Percentiles rank a stretch among this genome's conserved stretches.
Conservation (phyloP, 768 basidiomycete genomes). For the Tylopilus sp. region DNA sequence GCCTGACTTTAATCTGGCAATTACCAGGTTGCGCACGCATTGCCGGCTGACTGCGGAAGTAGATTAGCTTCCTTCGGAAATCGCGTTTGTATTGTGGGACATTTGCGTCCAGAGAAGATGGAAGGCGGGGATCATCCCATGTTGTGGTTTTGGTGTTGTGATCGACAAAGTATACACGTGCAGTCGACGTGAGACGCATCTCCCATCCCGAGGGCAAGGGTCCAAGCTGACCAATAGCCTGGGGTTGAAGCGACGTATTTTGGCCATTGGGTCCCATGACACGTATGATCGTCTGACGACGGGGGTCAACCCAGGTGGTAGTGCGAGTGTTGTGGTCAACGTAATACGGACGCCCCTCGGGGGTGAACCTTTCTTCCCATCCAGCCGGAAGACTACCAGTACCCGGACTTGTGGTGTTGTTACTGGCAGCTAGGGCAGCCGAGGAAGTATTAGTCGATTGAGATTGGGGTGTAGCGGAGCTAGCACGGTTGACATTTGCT, state of each 20-base stretch:
- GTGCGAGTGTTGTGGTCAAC: conserved; percentile 99
- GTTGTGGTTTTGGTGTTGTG: conserved; percentile 99
- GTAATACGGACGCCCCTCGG: conserved; percentile 97
- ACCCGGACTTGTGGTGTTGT: conserved; percentile 62
- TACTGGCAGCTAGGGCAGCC: conserved; percentile 49
- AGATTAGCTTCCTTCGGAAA: conserved; percentile 98
- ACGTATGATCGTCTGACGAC: conserved; percentile 93
- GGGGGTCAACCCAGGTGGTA: conserved; percentile 99
- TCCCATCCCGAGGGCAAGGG: conserved; percentile 99
- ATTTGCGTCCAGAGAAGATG: conserved; percentile 92
- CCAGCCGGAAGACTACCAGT: conserved; percentile 89
- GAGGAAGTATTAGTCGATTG: conserved; percentile 34
- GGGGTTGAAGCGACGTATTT: conserved; percentile 84
- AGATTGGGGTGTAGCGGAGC: conserved; percentile 31
- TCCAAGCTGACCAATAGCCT: conserved; percentile 94
- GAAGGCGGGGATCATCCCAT: conserved; percentile 97
- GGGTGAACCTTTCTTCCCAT: conserved; percentile 99
- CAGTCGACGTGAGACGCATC: conserved; percentile 98
- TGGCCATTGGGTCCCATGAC: conserved; percentile 95
- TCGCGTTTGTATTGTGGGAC: conserved; percentile 99
- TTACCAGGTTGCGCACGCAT: conserved; percentile 98
- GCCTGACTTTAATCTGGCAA: conserved; percentile 97
- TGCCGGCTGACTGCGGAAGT: conserved; percentile 98
- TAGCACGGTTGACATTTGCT: conserved; percentile 40
- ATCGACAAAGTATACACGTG: conserved; percentile 98